phyloP scores from a whole-genome alignment of 1,284 basidiomycete species.

The Phenoliferia sp. region DNA sequence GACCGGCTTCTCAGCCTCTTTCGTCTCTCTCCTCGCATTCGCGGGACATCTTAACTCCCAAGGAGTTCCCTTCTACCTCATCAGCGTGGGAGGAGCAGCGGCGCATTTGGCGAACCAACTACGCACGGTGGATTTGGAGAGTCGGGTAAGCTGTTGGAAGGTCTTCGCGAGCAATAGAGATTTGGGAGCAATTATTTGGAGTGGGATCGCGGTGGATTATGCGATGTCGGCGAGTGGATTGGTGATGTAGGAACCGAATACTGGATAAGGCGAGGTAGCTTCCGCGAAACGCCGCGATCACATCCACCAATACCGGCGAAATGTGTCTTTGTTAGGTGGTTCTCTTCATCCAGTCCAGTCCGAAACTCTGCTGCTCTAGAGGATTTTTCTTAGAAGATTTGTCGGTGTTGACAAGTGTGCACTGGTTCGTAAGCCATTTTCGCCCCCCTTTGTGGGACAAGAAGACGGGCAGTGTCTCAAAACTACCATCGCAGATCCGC shows the following conservation, averaged over 20 bases:
- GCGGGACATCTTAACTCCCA: slow-evolving; percentile 75
- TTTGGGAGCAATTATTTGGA: slow-evolving; percentile 84
- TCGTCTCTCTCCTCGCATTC: slow-evolving; percentile 68
- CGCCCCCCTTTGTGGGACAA: too few species aligned
- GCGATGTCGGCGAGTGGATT: slow-evolving; percentile 21
- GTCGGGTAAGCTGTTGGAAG: slow-evolving; percentile 79
- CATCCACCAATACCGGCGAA: too few species aligned
- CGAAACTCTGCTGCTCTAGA: too few species aligned
- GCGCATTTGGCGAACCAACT: slow-evolving; percentile 78
- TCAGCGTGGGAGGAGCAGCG: slow-evolving; percentile 67
- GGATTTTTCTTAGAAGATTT: too few species aligned
- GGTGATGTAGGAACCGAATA: not conserved
- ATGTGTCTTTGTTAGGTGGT: not conserved
- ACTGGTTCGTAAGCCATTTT: too few species aligned
- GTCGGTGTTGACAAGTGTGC: too few species aligned
- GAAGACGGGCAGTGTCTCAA: too few species aligned
- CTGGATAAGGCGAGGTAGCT: not conserved
- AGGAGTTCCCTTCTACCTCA: slow-evolving; percentile 67
- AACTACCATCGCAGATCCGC: too few species aligned
- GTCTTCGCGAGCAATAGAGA: slow-evolving; percentile 86
- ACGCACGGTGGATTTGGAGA: slow-evolving; percentile 62
- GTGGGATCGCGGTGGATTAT: slow-evolving; percentile 77
- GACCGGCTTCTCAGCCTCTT: slow-evolving; percentile 64
- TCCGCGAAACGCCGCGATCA: not conserved
- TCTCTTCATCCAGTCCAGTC: not conserved